Evolutionary conservation across 306 rosid species (phyloP), one percentile per base, ranked within the genome.

Genomic region (Glycyrrhiza uralensis): DNA sequence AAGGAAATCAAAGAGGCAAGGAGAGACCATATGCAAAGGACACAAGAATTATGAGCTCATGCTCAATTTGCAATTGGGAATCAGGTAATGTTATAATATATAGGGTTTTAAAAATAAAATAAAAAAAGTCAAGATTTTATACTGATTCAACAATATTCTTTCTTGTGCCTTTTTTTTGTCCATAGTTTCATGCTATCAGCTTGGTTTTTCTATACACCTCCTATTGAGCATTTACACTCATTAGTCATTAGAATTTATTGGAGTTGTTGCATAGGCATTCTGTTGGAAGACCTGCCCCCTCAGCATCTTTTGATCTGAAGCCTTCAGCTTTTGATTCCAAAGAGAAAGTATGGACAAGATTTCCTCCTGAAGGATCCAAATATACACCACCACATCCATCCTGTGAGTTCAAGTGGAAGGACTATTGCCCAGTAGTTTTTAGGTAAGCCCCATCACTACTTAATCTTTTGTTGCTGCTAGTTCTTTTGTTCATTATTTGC

Each of bases 41-140:
- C 98, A 93, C 49, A 93, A 93, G 36, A 90, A 93, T 72, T 93
- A 85, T 75, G 97, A 93, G 33, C 93, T 93, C 26, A 90, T 93
- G 97, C 96, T 93, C 52, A 93, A 90, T 83, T 81, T 90, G 86
- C 98, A 93, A 61, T 78, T 93, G 1, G 98, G 98, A 75, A 93
- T 93, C 41, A 92, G 96, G 98, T 89, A 73, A 13, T 60, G 10
- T 9, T 29, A 11, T 5, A 6, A 24, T 60, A 61, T 44, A 33
- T n/a, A n/a, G n/a, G 5, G 26, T 22, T 38, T 74, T 12, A 18
- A 4, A 38, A 42, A 13, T 2, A 39, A 12, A 35, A 4, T 1
- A 4, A 26, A 26, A 26, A 26, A 26, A 26, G 4, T 26, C 29
- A 2, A 1, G 29, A 26, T 1, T 26, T 4, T 26, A 26, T 2